A percentile compares a stretch with the other conserved stretches of the same genome.
These are phyloP conservation scores for Litchi chinensis DNA, from an alignment of 345 rosid genomes.

Conservation along the genomic window DNA sequence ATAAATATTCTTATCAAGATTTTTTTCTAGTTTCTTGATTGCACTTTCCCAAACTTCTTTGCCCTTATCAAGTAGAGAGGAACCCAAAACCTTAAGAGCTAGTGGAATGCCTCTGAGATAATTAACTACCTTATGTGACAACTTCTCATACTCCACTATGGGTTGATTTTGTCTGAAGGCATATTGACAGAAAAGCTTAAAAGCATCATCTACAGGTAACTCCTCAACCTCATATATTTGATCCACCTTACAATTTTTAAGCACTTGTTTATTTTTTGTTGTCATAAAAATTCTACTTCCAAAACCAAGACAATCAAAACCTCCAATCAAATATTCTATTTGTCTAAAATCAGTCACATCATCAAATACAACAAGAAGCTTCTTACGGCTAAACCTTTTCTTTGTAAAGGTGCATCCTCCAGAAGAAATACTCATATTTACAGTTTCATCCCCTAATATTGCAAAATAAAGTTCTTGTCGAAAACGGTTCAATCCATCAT, in stretches of 20 bases:
- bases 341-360: conserved; percentile 20
- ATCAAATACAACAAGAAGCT: conserved; percentile 22
- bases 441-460: not conserved
- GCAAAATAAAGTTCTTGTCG: not conserved
- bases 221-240: not conserved
- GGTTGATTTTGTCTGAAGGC: conserved; percentile 28
- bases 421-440: not conserved
- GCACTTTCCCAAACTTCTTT: conserved; percentile 30
- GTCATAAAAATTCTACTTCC: conserved; percentile 26
- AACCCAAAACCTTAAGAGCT: conserved; percentile 26
- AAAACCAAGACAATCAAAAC: conserved; percentile 8
- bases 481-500: too few species aligned
- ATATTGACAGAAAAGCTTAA: conserved; percentile 32
- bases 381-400: conserved; percentile 15
- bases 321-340: conserved; percentile 16
- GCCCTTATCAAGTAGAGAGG: too few species aligned
- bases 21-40: conserved; percentile 24
- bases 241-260: not conserved
- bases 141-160: not conserved
- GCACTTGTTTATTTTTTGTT: conserved; percentile 7
- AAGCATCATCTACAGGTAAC: conserved; percentile 19
- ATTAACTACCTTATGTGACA: conserved; percentile 30
- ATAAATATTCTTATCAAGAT: conserved; percentile 28
- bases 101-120: conserved; percentile 48
- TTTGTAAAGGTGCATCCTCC: not conserved